phyloP scores from a whole-genome alignment of 208 protist genomes.

The Lotmaria passim region DNA sequence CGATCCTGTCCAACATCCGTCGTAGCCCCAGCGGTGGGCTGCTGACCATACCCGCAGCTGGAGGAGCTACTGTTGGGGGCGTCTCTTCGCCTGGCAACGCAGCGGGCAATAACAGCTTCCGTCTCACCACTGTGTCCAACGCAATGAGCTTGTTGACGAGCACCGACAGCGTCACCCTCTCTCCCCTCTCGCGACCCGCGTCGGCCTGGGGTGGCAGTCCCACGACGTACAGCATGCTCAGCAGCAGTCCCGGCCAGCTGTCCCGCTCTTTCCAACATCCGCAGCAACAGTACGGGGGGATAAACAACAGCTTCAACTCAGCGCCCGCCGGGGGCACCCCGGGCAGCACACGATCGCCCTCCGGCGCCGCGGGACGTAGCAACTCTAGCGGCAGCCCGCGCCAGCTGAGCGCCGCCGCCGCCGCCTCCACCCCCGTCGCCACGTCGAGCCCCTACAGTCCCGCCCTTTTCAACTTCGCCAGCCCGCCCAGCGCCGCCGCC shows the following conservation, averaged over 20 bases:
- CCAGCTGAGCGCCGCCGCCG: not conserved
- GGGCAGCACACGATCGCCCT: not conserved
- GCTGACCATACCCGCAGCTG: not conserved
- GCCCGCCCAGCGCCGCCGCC: conserved; percentile 10
- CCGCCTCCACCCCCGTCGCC: not conserved
- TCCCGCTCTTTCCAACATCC: not conserved
- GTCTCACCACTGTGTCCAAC: conserved; percentile 6
- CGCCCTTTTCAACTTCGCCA: conserved; percentile 3
- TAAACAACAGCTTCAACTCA: conserved; percentile 7
- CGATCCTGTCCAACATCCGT: not conserved
- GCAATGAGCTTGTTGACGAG: conserved; percentile 17
- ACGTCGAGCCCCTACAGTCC: conserved; percentile 5
- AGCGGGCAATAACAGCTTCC: conserved; percentile 5
- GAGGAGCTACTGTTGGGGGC: not conserved
- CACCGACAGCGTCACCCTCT: conserved; percentile 40
- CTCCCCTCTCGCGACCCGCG: conserved; percentile 48
- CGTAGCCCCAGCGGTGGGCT: conserved; percentile 1
- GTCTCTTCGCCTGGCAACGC: not conserved
- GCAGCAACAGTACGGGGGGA: not conserved
- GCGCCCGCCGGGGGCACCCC: not conserved
- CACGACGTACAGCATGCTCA: conserved; percentile 14
- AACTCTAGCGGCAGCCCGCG: conserved; percentile 10
- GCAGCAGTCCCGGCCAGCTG: not conserved
- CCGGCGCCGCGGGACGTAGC: not conserved
- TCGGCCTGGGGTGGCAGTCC: conserved; percentile 28